Evolutionary conservation across 1,284 basidiomycete genomes (phyloP).

Genomic region (Ceratobasidium sp.): DNA sequence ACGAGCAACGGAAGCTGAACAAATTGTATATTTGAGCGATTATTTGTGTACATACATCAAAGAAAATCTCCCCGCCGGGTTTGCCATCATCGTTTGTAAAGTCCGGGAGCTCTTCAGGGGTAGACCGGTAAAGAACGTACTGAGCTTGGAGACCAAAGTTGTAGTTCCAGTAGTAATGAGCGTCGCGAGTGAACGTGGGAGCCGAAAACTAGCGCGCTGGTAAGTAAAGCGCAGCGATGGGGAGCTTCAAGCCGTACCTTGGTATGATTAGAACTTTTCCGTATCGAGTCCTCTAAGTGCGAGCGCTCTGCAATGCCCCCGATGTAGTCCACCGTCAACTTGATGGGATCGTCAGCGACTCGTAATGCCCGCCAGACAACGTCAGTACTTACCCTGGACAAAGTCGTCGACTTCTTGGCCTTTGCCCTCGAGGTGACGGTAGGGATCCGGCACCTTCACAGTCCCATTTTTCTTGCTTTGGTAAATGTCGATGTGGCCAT

Average conservation of each 20-base stretch:
- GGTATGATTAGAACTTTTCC: slow-evolving; percentile 70
- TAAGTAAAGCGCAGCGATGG: background rate
- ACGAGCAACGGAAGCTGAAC: background rate
- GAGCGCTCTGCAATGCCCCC: slow-evolving; percentile 65
- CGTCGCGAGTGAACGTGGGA: slow-evolving; percentile 67
- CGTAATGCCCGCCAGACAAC: background rate
- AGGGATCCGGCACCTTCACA: slow-evolving; percentile 72
- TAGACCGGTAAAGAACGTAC: slow-evolving; percentile 71
- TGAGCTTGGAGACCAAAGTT: slow-evolving; percentile 75
- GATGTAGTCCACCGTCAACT: slow-evolving; percentile 65
- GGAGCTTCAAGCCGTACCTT: slow-evolving; percentile 58
- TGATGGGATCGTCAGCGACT: slow-evolving; percentile 50
- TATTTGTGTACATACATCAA: slow-evolving; percentile 62
- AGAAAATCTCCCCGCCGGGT: slow-evolving; percentile 69
- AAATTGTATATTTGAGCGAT: background rate
- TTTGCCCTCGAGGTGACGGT: slow-evolving; percentile 72
- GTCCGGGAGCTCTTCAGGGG: slow-evolving; percentile 60
- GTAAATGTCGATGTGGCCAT: slow-evolving; percentile 71
- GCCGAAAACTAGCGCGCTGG: slow-evolving; percentile 61
- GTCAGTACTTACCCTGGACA: slow-evolving; percentile 46
- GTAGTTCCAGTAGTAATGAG: slow-evolving; percentile 77
- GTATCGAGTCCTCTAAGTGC: slow-evolving; percentile 65
- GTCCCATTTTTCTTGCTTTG: slow-evolving; percentile 66
- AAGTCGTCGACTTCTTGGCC: slow-evolving; percentile 63
- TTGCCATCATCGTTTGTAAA: slow-evolving; percentile 56